A percentile compares a stretch with the other conserved stretches of the same genome.
These are phyloP conservation scores for Phytophthora idaei DNA, from an alignment of 352 stramenopile genomes.

Conservation along the genomic window DNA sequence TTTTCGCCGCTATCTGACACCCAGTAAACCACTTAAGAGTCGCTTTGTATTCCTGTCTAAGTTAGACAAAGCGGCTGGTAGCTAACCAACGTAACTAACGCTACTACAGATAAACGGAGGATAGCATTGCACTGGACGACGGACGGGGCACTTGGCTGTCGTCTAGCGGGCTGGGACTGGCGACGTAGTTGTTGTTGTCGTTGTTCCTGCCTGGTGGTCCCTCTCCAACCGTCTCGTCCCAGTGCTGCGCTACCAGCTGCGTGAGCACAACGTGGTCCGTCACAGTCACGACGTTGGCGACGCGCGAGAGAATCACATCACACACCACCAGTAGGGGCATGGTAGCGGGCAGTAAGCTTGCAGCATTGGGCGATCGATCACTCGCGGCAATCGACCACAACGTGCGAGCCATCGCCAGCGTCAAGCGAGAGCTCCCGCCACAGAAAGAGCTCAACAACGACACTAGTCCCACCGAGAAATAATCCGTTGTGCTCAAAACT, in stretches of 20 bases:
- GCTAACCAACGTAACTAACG: neutral
- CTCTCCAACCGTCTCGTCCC: constrained; percentile 45
- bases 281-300: constrained; percentile 39
- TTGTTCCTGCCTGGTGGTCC: neutral
- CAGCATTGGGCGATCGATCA: constrained; percentile 4
- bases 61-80: too few species aligned
- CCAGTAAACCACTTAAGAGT: too few species aligned
- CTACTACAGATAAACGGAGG: constrained; percentile 25
- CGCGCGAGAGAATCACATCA: constrained; percentile 45
- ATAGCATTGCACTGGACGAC: constrained; percentile 27
- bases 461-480: constrained; percentile 24
- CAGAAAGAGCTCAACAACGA: constrained; percentile 51
- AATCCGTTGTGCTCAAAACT: constrained; percentile 20
- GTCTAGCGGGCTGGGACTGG: constrained; percentile 16
- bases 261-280: constrained; percentile 51
- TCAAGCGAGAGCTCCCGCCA: constrained; percentile 25
- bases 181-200: constrained; percentile 5
- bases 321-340: constrained; percentile 50
- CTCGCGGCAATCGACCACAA: constrained; percentile 30
- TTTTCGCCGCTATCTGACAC: too few species aligned
- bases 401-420: constrained; percentile 30
- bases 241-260: constrained; percentile 49
- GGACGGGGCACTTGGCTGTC: constrained; percentile 21
- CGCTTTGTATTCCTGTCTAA: too few species aligned
- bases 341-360: constrained; percentile 19